Base-by-base conservation (phyloP, 2,329 filamentous ascomycete species). In the Parasarocladium wereldwijsianum region DNA sequence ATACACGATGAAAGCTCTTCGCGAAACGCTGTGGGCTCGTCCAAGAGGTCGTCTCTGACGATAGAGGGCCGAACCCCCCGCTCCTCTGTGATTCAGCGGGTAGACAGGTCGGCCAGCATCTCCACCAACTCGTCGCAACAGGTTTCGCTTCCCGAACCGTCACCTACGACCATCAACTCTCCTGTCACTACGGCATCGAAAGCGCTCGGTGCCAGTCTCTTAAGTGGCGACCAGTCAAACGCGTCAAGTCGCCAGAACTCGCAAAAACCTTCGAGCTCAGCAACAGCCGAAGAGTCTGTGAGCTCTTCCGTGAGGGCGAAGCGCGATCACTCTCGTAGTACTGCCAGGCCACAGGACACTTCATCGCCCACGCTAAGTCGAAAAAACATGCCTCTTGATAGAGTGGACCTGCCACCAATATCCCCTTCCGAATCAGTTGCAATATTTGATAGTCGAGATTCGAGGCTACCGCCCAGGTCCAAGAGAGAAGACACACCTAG, bases 241-340 rank as follows among this genome's bases (percentile, higher is more conserved):
- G 39, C 52, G 1, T 45, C 52, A 3, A 56, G 45, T 32, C 45
- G 49, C 3, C 59, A 58, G 34, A 56, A 46, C 15, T 43, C 62
- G 3, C 49, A n/a, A n/a, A n/a, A n/a, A n/a, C n/a, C n/a, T n/a
- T n/a, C n/a, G n/a, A n/a, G n/a, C n/a, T n/a, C n/a, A n/a, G n/a
- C n/a, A n/a, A n/a, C n/a, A n/a, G n/a, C n/a, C n/a, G n/a, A n/a
- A n/a, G n/a, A n/a, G n/a, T n/a, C n/a, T n/a, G n/a, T n/a, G n/a
- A n/a, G n/a, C n/a, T 60, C 62, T 1, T 60, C 69, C 4, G 51
- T 65, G 9, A 62, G 63, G 29, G 58, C 65, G 32, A 62, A 66
- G 34, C 54, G 50, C 35, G 65, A 72, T 31, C 45, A 48, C 14
- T 49, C 51, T 27, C 59, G 64, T 26, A 58, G 49, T 18, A 47